phyloP scores from a whole-genome alignment of 768 basidiomycete genomes.

The Mycena sanguinolenta region DNA sequence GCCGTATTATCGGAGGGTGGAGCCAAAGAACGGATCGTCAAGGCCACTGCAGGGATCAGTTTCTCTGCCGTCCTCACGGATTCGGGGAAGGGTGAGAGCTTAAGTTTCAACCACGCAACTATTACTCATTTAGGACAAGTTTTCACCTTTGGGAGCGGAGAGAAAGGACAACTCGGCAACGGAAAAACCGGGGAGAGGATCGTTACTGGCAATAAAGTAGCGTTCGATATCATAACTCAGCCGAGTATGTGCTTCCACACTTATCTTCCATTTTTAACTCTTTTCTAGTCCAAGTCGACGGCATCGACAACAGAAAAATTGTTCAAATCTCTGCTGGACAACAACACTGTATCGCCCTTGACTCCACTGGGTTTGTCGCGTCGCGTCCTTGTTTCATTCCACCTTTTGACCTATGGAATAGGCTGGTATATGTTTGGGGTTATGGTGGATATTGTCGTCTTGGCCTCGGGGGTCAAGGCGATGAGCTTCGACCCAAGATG shows the following conservation, averaged over 20 bases:
- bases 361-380: conserved; percentile 73
- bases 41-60: conserved; percentile 84
- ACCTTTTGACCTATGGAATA: conserved; percentile 43
- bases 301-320: conserved; percentile 83
- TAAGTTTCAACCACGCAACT: not conserved
- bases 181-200: conserved; percentile 95
- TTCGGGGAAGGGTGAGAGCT: conserved; percentile 77
- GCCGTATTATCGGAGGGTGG: conserved; percentile 69
- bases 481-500: conserved; percentile 81
- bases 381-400: not conserved
- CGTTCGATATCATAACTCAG: conserved; percentile 80
- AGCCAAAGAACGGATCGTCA: conserved; percentile 73
- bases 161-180: conserved; percentile 94
- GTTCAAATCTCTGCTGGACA: conserved; percentile 87
- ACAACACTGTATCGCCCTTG: conserved; percentile 89
- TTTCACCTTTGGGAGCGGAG: conserved; percentile 91
- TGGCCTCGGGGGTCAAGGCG: conserved; percentile 89
- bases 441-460: conserved; percentile 93
- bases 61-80: conserved; percentile 89
- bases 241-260: conserved; percentile 62
- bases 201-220: conserved; percentile 85
- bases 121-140: conserved; percentile 56
- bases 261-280: conserved; percentile 1
- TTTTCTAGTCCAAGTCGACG: conserved; percentile 76
- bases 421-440: conserved; percentile 88